Conservation (phyloP, 331 rosid genomes). For the Telfairia occidentalis region DNA sequence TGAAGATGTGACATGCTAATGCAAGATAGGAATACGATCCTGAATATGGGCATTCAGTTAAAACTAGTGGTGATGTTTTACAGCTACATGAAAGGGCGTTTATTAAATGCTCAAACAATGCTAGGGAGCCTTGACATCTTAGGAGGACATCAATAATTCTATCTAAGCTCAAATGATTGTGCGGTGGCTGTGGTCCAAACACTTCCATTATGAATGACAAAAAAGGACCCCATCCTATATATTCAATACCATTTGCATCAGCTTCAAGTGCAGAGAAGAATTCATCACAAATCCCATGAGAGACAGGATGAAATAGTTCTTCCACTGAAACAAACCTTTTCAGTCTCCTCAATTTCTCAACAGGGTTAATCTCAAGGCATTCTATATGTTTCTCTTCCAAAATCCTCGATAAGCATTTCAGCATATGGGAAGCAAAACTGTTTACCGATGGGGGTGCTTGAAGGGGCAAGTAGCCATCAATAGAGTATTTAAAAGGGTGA, state of each 20-base stretch:
- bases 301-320: conserved; percentile 60
- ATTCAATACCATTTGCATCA: conserved; percentile 44
- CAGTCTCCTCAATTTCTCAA: conserved; percentile 60
- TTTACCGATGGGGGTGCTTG: conserved; percentile 51
- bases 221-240: conserved; percentile 76
- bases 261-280: conserved; percentile 51
- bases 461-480: conserved; percentile 72
- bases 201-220: conserved; percentile 69
- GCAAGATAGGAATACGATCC: conserved; percentile 92
- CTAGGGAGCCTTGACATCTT: conserved; percentile 53
- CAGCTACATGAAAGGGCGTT: conserved; percentile 67
- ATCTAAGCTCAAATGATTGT: conserved; percentile 69
- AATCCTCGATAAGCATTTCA: conserved; percentile 75
- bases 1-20: conserved; percentile 64
- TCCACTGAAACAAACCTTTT: conserved; percentile 68
- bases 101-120: conserved; percentile 60
- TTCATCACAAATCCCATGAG: conserved; percentile 64
- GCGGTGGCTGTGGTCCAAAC: conserved; percentile 56
- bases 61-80: conserved; percentile 47
- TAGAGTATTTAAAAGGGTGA: conserved; percentile 73
- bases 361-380: conserved; percentile 48
- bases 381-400: conserved; percentile 58
- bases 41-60: conserved; percentile 74
- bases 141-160: conserved; percentile 61
- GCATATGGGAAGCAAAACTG: conserved; percentile 37